Conservation (phyloP, 1,284 basidiomycete genomes). For the Chondrostereum purpureum region DNA sequence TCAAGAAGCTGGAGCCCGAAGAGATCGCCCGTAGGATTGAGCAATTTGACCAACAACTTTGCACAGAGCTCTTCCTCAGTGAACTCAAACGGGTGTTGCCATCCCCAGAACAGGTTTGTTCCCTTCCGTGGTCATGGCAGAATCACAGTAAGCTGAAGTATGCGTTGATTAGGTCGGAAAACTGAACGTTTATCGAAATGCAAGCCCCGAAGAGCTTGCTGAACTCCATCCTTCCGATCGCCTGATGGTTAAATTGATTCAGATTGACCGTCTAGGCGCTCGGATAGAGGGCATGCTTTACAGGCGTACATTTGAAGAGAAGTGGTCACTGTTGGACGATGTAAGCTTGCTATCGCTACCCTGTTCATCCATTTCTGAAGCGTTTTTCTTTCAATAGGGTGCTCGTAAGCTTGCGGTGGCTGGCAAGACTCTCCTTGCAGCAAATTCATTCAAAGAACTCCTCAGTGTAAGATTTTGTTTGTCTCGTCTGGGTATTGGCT, state of each 20-base stretch:
- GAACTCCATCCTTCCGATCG: conserved; percentile 91
- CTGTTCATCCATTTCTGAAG: conserved; percentile 2
- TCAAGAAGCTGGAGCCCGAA: conserved; percentile 77
- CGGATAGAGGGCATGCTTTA: conserved; percentile 95
- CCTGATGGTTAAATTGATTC: conserved; percentile 94
- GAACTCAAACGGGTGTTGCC: conserved; percentile 84
- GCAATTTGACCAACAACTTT: conserved; percentile 80
- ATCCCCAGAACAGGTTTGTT: conserved; percentile 76
- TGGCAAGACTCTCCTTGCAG: conserved; percentile 68
- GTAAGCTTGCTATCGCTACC: conserved; percentile 27
- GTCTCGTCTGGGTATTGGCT: too few species aligned
- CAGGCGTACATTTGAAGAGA: conserved; percentile 80
- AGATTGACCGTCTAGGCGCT: conserved; percentile 87
- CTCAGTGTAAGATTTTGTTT: conserved; percentile 54
- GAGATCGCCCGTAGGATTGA: conserved; percentile 79
- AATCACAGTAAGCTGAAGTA: too few species aligned
- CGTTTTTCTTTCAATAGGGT: conserved; percentile 48
- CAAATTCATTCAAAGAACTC: conserved; percentile 81
- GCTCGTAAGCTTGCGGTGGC: conserved; percentile 78
- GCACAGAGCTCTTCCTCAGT: conserved; percentile 81
- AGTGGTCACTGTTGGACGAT: conserved; percentile 67
- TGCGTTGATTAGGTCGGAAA: conserved; percentile 65
- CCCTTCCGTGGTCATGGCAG: too few species aligned
- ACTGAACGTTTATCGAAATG: conserved; percentile 85
- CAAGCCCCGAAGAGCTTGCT: conserved; percentile 82